These are phyloP conservation scores for Leccinum incarnatum DNA, from an alignment of 768 basidiomycete genomes.

Conservation along the genomic window DNA sequence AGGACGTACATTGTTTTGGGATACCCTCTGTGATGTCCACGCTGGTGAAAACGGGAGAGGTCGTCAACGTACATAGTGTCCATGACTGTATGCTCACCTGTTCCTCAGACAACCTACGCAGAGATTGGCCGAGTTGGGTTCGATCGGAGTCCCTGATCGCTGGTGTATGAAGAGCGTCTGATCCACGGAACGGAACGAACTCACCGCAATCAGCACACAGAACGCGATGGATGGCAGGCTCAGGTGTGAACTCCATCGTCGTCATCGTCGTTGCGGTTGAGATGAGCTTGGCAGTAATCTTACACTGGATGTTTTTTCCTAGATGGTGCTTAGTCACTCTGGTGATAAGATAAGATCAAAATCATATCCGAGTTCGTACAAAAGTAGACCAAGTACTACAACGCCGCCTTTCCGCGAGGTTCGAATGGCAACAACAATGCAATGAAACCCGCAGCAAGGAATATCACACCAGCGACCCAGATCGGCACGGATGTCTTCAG, in stretches of 20 bases:
- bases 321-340: slow-evolving; percentile 16
- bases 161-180: slow-evolving; percentile 2
- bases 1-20: slow-evolving; percentile 79
- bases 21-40: slow-evolving; percentile 99
- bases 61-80: not conserved
- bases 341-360: slow-evolving; percentile 18
- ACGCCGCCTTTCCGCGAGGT: slow-evolving; percentile 51
- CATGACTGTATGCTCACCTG: slow-evolving; percentile 49
- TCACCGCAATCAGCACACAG: slow-evolving; percentile 88
- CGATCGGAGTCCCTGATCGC: slow-evolving; percentile 71
- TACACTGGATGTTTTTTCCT: not conserved
- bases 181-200: slow-evolving; percentile 12
- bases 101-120: slow-evolving; percentile 88
- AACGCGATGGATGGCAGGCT: slow-evolving; percentile 75
- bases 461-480: slow-evolving; percentile 52
- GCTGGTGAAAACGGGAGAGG: slow-evolving; percentile 34
- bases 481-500: slow-evolving; percentile 51
- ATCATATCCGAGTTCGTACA: not conserved
- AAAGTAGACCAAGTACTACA: slow-evolving; percentile 27
- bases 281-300: not conserved
- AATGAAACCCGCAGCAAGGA: slow-evolving; percentile 47
- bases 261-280: not conserved
- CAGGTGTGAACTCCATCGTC: slow-evolving; percentile 75
- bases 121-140: slow-evolving; percentile 89
- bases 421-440: slow-evolving; percentile 55